Evolutionary conservation across 2,329 filamentous ascomycete species (phyloP), one percentile per base, ranked within the genome.

Genomic region (Exophiala sp.): DNA sequence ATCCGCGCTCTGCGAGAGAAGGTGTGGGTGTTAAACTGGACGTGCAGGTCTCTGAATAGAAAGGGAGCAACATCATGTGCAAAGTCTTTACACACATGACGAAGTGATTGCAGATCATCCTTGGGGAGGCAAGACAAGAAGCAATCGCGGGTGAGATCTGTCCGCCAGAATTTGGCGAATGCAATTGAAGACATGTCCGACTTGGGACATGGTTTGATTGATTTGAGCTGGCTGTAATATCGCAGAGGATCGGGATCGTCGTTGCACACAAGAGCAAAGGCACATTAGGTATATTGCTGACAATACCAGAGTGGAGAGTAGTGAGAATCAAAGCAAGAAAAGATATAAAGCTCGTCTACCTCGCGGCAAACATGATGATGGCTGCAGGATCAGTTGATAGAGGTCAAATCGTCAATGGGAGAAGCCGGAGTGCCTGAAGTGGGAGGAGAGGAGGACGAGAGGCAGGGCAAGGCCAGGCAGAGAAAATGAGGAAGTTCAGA

Each of bases 1-100:
- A 93, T 75, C 43, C 85, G 79, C 56, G 80, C 78, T 27, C 83
- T 80, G 60, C 82, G 83, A 44, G 86, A 89, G 65, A 95, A 90
- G 50, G 83, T 83, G 62, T 77, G 85, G 43, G 86, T 70, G 37
- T 64, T 60, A 47, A 77, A 73, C n/a, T 68, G 65, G 45, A 76
- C 66, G 5, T 68, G 61, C 16, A 74, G 63, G 47, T 73, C 67
- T 50, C 66, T 62, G 55, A 77, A 76, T 16, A 76, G 57, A 2
- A 56, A 43, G 11, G 65, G 64, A 29, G 65, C 66, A 42, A 66
- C 58, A 18, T 62, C 57, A 13, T 59, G 52, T 21, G 65, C 61
- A 34, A 70, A 64, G 41, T 64, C 63, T 52, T 61, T 65, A 52
- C 63, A 69, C 23, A 64, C 66, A 43, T 69, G 57, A 42, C 69